These are phyloP conservation scores for Endoconidiophora laricicola DNA, from an alignment of 2,329 filamentous ascomycete species.

Conservation along the genomic window DNA sequence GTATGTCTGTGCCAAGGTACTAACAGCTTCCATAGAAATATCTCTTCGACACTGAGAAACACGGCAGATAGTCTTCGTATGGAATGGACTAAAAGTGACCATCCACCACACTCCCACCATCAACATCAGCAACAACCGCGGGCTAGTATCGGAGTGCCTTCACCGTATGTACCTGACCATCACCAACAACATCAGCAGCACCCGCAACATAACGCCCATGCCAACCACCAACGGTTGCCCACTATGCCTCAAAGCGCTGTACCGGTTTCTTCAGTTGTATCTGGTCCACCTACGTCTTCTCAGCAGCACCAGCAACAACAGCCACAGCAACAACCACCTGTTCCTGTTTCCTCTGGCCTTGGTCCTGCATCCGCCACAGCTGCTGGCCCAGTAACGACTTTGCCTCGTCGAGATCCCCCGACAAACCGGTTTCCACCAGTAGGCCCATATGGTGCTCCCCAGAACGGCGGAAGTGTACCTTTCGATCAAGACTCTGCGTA, in stretches of 20 bases:
- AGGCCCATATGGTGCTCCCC: slow-evolving; percentile 1
- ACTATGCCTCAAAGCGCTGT: slow-evolving; percentile 1
- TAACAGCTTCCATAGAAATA: slow-evolving; percentile 1
- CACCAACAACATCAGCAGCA: slow-evolving; percentile 10
- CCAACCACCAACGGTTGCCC: slow-evolving; percentile 8
- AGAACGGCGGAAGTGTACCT: not conserved
- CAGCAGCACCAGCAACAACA: slow-evolving; percentile 4
- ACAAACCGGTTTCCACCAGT: not conserved
- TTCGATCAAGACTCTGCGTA: slow-evolving; percentile 1
- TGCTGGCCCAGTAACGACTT: not conserved
- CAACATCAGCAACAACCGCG: not conserved
- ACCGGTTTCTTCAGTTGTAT: slow-evolving; percentile 5
- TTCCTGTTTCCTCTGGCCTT: not conserved
- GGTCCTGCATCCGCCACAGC: not conserved
- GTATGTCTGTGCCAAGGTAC: not conserved
- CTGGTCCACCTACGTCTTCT: not conserved
- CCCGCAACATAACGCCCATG: slow-evolving; percentile 1
- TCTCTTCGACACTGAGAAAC: slow-evolving; percentile 1
- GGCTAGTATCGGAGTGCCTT: not conserved
- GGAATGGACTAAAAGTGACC: slow-evolving; percentile 10
- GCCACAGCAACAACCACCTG: not conserved
- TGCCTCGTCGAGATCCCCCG: slow-evolving; percentile 1
- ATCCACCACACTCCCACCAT: slow-evolving; percentile 7
- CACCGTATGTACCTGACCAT: slow-evolving; percentile 2
- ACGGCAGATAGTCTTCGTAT: slow-evolving; percentile 7